Evolutionary conservation across 2,329 filamentous ascomycete species (phyloP).

Genomic region (Zasmidium angulare): DNA sequence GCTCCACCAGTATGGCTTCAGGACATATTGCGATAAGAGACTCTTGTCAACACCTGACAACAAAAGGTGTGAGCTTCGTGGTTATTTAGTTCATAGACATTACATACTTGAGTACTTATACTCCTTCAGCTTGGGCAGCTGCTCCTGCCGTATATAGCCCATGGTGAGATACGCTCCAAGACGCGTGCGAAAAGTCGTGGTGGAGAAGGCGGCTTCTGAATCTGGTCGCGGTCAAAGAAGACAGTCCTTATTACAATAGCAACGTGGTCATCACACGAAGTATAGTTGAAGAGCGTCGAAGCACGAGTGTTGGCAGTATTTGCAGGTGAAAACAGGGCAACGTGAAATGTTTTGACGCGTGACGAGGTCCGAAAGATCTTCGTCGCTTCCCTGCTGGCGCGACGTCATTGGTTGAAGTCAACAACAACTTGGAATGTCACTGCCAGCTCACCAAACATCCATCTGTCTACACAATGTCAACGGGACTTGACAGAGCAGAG

Average conservation of each 20-base stretch:
- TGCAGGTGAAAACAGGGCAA: neutral
- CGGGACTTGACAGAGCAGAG: no score
- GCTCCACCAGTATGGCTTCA: constrained; percentile 97
- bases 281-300: neutral
- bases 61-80: neutral
- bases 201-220: neutral
- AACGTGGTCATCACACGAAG: neutral
- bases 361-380: neutral
- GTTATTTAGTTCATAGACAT: neutral
- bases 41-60: constrained; percentile 76
- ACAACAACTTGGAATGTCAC: no score
- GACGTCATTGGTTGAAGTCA: neutral
- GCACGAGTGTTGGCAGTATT: neutral
- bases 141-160: constrained; percentile 86
- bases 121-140: constrained; percentile 81
- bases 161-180: constrained; percentile 53
- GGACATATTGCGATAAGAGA: constrained; percentile 82
- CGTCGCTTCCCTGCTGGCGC: neutral
- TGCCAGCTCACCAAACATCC: no score
- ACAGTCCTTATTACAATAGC: neutral
- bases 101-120: constrained; percentile 73
- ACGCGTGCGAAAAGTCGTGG: neutral
- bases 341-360: neutral
- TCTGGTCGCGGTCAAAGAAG: neutral
- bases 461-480: no score